phyloP scores from a whole-genome alignment of 768 basidiomycete species.

The Boletus vermiculosoides region DNA sequence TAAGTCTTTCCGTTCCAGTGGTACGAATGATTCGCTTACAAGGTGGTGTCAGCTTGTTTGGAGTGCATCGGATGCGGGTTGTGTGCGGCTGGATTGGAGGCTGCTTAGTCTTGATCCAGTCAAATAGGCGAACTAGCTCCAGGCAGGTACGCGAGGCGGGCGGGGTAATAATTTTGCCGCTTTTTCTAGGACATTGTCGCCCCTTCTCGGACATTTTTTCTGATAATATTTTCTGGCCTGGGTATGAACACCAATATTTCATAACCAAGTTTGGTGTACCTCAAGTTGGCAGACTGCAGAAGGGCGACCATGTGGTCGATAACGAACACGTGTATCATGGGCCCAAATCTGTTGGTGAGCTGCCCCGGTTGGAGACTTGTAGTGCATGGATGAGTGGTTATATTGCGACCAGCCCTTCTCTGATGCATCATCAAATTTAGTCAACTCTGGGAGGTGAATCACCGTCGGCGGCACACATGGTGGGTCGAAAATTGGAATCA shows the following conservation, averaged over 20 bases:
- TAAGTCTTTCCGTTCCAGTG: conserved; percentile 27
- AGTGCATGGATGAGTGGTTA: background rate
- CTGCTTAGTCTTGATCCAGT: conserved; percentile 3
- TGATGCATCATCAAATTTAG: background rate
- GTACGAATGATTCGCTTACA: conserved; percentile 3
- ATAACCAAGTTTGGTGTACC: background rate
- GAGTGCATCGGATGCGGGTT: conserved; percentile 71
- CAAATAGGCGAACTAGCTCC: background rate
- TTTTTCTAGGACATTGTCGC: background rate
- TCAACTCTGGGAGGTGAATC: background rate
- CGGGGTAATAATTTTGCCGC: background rate
- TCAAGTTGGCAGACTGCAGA: background rate
- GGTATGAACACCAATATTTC: background rate
- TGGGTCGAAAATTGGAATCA: background rate
- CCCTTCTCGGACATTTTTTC: conserved; percentile 1
- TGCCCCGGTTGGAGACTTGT: background rate
- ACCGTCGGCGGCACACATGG: background rate
- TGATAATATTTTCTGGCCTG: background rate
- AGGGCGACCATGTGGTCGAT: background rate
- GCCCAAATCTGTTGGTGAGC: background rate
- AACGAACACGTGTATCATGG: background rate
- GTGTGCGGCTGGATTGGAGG: conserved; percentile 50
- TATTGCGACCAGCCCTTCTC: background rate
- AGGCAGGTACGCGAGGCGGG: background rate
- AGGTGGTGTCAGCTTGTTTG: conserved; percentile 48